Evolutionary conservation across 108 stramenopile species (phyloP), one percentile per base, ranked within the genome.

Genomic region (Cylindrotheca closterium): DNA sequence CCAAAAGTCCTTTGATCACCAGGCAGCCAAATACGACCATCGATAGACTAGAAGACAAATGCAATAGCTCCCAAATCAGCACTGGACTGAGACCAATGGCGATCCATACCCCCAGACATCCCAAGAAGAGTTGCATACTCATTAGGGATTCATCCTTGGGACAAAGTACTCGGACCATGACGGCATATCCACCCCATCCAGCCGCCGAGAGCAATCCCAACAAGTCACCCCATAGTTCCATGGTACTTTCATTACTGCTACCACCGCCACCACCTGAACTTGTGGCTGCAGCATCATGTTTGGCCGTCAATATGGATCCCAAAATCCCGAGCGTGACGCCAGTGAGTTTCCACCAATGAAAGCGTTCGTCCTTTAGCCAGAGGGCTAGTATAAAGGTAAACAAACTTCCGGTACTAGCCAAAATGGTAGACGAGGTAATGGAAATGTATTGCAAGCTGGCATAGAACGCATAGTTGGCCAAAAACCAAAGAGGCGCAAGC

Each of bases 351-450:
- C 58, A 28, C 25, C 32, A 65, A 30, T 74, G 75, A 33, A 85
- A 75, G 26, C 23, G 27, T 69, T 93, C 88, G 60, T 86, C 86
- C 7, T 75, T 70, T 12, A 67, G 74, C 33, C 78, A 68, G 4
- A 85, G 60, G 30, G 87, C 90, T 61, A 96, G 91, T 10, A 76
- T 37, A 73, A 96, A 93, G 17, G 98, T 94, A 70, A 97, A 98
- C 7, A 96, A 66, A 15, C 81, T 80, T 33, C 96, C 92, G 34
- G 88, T 93, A 46, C 75, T 79, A 34, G 86, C 84, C 65, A 98
- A 81, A 1, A 97, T 87, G 5, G 98, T 98, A 19, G 77, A 84
- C 48, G 84, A 89, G 12, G 95, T 83, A 47, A 97, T 95, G 57
- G 88, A 79, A 21, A 91, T 93, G 59, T 71, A 79, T 47, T 60